Evolutionary conservation across 331 rosid genomes (phyloP).

Genomic region (Arachis monticola): DNA sequence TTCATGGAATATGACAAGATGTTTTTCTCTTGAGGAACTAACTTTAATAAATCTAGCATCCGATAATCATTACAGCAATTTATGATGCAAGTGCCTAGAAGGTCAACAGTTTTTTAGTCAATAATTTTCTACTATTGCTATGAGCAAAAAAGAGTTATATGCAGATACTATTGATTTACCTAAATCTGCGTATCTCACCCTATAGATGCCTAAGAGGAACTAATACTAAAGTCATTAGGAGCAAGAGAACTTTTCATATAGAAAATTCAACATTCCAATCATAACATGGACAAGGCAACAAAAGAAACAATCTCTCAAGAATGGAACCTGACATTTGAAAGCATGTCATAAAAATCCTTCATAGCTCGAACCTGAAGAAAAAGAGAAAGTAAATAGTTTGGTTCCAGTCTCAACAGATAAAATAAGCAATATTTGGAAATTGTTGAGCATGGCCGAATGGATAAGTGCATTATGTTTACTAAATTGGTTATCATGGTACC

Average conservation of each 20-base stretch:
- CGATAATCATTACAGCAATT: conserved; percentile 15
- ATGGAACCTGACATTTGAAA: too few species aligned
- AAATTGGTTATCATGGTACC: background rate
- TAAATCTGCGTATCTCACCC: conserved; percentile 21
- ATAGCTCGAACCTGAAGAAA: too few species aligned
- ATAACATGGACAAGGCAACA: background rate
- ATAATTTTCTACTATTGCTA: background rate
- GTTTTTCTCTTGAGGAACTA: background rate
- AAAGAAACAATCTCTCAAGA: too few species aligned
- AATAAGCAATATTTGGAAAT: conserved; percentile 29
- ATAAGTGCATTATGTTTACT: conserved; percentile 15
- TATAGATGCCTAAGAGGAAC: conserved; percentile 9
- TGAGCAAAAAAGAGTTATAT: conserved; percentile 1
- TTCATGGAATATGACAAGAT: conserved; percentile 10
- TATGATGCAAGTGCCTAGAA: conserved; percentile 23
- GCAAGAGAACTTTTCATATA: conserved; percentile 14
- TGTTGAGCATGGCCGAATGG: conserved; percentile 25
- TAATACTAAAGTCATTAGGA: conserved; percentile 3
- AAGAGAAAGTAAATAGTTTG: too few species aligned
- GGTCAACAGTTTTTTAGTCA: conserved; percentile 16
- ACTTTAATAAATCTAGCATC: background rate
- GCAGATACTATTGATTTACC: conserved; percentile 25
- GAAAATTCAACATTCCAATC: conserved; percentile 28
- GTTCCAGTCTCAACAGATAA: background rate
- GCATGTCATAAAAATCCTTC: too few species aligned